These are phyloP conservation scores for Saprolegnia parasitica DNA, from an alignment of 352 stramenopile species.

Conservation along the genomic window DNA sequence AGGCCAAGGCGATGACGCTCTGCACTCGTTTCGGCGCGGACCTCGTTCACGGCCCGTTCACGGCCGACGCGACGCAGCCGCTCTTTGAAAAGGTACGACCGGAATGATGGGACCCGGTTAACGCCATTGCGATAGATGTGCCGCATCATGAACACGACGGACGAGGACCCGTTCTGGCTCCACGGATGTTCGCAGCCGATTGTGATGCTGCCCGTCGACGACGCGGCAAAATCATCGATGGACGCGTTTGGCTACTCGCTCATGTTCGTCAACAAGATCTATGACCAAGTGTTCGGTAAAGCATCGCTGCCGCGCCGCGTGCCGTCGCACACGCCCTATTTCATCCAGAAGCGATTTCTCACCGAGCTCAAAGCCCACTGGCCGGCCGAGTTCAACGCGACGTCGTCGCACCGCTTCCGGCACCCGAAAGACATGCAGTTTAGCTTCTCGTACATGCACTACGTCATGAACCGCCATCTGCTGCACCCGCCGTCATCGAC, in stretches of 20 bases:
- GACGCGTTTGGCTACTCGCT: constrained; percentile 92
- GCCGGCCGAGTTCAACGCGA: constrained; percentile 65
- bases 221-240: constrained; percentile 45
- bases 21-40: not conserved
- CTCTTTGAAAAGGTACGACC: not conserved
- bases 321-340: constrained; percentile 94
- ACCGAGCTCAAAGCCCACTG: constrained; percentile 84
- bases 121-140: too few relatives aligned
- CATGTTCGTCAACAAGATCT: constrained; percentile 89
- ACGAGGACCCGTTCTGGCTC: constrained; percentile 1
- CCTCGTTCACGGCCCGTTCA: not conserved
- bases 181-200: not conserved
- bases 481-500: constrained; percentile 54
- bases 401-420: constrained; percentile 86
- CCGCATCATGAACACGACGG: constrained; percentile 19
- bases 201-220: constrained; percentile 2
- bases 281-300: constrained; percentile 86
- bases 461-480: constrained; percentile 85
- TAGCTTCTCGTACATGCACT: constrained; percentile 94
- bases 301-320: constrained; percentile 60
- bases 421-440: constrained; percentile 93
- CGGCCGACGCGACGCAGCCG: not conserved
- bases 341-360: constrained; percentile 86
- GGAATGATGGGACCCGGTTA: too few relatives aligned
- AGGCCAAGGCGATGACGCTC: constrained; percentile 4